phyloP scores from a whole-genome alignment of 164 flowering plant species.

The Macadamia tetraphylla region DNA sequence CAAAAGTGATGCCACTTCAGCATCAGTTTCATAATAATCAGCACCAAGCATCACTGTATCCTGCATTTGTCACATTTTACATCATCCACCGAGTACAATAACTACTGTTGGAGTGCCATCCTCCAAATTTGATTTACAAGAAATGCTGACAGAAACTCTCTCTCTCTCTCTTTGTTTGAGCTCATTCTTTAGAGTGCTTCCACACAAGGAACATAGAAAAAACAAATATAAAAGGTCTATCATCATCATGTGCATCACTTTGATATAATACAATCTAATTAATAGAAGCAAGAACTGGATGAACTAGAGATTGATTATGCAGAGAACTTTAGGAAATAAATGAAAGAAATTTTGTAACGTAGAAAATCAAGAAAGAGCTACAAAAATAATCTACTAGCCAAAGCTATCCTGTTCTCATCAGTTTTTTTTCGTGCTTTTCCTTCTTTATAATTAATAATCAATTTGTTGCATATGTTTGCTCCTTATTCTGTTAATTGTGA shows the following conservation, averaged over 20 bases:
- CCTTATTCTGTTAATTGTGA: too few species aligned
- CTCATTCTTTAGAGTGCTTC: not conserved
- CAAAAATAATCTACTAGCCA: not conserved
- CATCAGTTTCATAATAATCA: conserved; percentile 78
- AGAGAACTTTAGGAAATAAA: not conserved
- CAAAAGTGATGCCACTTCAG: conserved; percentile 51
- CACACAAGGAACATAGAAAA: not conserved
- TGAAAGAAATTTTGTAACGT: not conserved
- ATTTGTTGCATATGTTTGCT: too few species aligned
- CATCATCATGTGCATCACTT: not conserved
- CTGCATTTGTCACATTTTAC: conserved; percentile 27
- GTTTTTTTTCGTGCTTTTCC: too few species aligned
- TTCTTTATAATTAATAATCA: too few species aligned
- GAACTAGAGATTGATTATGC: not conserved
- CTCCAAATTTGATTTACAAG: too few species aligned
- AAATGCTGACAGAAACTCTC: too few species aligned
- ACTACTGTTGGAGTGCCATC: not conserved
- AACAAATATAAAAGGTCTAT: not conserved
- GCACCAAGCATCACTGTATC: conserved; percentile 99
- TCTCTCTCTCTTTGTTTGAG: too few species aligned
- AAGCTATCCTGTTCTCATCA: too few species aligned
- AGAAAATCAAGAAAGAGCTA: not conserved
- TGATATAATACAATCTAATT: not conserved
- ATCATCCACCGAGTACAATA: not conserved
- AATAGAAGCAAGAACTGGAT: not conserved